These are phyloP conservation scores for Xerocomus cyaneibrunnescens DNA, from an alignment of 1,284 basidiomycete genomes.

Conservation along the genomic window DNA sequence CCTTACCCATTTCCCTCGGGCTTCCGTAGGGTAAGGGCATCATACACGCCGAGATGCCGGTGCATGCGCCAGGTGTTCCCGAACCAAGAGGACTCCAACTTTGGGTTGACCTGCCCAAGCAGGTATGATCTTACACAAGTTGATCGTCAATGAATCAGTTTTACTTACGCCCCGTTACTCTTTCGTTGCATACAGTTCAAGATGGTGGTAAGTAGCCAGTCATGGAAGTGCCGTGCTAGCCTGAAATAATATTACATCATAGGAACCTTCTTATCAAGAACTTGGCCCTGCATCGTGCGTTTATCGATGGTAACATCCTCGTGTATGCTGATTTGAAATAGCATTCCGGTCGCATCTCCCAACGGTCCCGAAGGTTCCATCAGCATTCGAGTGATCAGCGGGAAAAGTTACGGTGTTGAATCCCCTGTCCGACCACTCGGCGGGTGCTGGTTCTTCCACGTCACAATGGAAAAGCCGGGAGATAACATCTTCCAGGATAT, in stretches of 20 bases:
- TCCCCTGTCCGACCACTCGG: constrained; percentile 89
- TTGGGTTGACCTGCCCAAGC: constrained; percentile 90
- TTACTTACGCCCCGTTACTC: constrained; percentile 24
- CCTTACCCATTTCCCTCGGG: constrained; percentile 1
- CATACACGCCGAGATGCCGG: constrained; percentile 90
- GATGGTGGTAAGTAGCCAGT: constrained; percentile 59
- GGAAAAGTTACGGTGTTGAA: constrained; percentile 81
- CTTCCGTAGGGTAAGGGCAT: constrained; percentile 48
- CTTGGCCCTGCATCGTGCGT: constrained; percentile 58
- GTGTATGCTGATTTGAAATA: constrained; percentile 30
- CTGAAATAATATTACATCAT: neutral
- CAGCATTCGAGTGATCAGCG: constrained; percentile 84
- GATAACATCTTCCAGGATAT: constrained; percentile 81
- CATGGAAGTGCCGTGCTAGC: neutral
- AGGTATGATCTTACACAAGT: constrained; percentile 38
- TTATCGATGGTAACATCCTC: constrained; percentile 1
- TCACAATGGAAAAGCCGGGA: constrained; percentile 65
- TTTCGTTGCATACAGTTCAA: constrained; percentile 57
- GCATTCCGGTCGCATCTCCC: constrained; percentile 74
- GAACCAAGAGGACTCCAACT: constrained; percentile 84
- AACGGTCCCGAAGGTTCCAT: constrained; percentile 69
- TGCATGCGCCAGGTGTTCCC: constrained; percentile 65
- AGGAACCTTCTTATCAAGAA: constrained; percentile 80
- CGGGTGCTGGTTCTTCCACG: constrained; percentile 92
- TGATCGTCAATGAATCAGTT: neutral